Evolutionary conservation across 2,329 filamentous ascomycete species (phyloP), one percentile per base, ranked within the genome.

Genomic region (Paecilomyces variotii): DNA sequence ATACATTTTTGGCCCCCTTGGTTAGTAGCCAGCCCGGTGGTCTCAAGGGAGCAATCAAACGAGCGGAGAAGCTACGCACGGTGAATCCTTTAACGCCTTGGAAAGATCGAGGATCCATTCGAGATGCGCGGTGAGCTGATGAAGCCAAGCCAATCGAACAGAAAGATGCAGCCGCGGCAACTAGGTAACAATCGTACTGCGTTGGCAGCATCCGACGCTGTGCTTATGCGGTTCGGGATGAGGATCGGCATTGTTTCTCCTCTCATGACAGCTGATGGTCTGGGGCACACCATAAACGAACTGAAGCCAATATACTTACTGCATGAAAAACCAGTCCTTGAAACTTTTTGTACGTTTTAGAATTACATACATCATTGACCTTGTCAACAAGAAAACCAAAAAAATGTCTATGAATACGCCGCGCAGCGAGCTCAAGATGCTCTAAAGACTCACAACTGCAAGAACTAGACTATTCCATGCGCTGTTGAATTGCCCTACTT

Each of bases 401-500:
- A 19, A 45, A 32, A 19, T 45, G 9, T 45, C 39, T 24, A 45
- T 45, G 35, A n/a, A 45, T 45, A 19, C 39, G 39, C 39, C 39
- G 7, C 19, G 6, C 39, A 45, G n/a, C 39, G n/a, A 45, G 39
- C n/a, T n/a, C n/a, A 45, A 45, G 39, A 45, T 45, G 39, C 39
- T 45, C n/a, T 45, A 45, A 45, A 45, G n/a, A 45, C n/a, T 19
- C 39, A 45, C n/a, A 45, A 39, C 39, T 19, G 39, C 35, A 39
- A 19, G 39, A 45, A 45, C 39, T n/a, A 45, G 39, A 19, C 19
- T 6, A 24, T n/a, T 19, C 39, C 39, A n/a, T 45, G 4, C 39
- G 9, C 39, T 45, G 39, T 19, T 45, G 4, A n/a, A 45, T 58
- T 53, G 34, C 50, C 54, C 49, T 45, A 27, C 54, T 61, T 68